Evolutionary conservation across 2,329 filamentous ascomycete genomes (phyloP).

Genomic region (Stromatinia cepivora): DNA sequence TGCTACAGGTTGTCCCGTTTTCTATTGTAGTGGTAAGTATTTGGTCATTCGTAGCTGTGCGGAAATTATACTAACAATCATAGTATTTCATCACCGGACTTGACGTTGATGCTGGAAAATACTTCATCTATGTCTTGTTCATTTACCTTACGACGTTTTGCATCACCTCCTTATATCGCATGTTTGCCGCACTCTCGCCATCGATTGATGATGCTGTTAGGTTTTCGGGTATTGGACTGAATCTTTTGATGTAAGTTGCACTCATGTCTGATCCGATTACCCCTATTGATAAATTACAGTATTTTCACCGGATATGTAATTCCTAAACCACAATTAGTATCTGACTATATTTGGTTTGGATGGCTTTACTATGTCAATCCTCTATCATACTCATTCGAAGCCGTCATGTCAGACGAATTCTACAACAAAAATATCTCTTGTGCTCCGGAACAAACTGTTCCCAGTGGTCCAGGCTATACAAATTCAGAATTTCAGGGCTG

Average conservation of each 20-base stretch:
- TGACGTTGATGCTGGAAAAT: constrained; percentile 59
- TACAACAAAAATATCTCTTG: constrained; percentile 57
- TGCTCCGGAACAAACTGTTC: constrained; percentile 57
- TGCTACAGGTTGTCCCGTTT: constrained; percentile 60
- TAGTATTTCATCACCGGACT: constrained; percentile 64
- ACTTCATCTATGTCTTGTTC: constrained; percentile 66
- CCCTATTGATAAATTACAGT: constrained; percentile 24
- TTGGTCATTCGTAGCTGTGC: too few species aligned
- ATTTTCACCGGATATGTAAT: constrained; percentile 70
- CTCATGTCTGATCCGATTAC: neutral
- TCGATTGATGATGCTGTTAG: constrained; percentile 66
- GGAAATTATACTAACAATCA: neutral
- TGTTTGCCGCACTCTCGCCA: constrained; percentile 65
- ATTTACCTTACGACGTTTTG: constrained; percentile 63
- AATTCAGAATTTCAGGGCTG: constrained; percentile 62
- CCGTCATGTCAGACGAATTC: constrained; percentile 64
- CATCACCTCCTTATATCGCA: constrained; percentile 64
- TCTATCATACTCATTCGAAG: constrained; percentile 60
- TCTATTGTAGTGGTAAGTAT: constrained; percentile 48
- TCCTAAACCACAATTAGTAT: constrained; percentile 59
- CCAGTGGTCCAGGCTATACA: constrained; percentile 54
- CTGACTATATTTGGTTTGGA: constrained; percentile 64
- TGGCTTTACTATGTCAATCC: constrained; percentile 54
- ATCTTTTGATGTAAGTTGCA: constrained; percentile 51
- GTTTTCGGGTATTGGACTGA: constrained; percentile 62